phyloP scores from a whole-genome alignment of 2,329 filamentous ascomycete species.

The Epichloe glyceriae region DNA sequence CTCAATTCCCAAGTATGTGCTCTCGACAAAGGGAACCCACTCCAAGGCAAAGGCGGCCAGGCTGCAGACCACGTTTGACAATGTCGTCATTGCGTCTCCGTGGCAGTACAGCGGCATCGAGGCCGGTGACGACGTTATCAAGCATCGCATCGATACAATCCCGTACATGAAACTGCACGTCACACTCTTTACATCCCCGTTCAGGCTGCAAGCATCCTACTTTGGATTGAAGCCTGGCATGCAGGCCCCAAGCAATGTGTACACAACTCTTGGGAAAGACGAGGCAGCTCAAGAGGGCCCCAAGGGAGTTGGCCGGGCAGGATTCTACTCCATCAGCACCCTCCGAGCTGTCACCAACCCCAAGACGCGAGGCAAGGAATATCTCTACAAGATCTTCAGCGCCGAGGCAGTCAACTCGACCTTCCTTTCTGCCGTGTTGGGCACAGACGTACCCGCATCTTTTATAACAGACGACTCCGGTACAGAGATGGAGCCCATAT shows the following conservation, averaged over 20 bases:
- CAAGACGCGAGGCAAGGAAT: conserved; percentile 37
- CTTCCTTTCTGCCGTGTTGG: conserved; percentile 41
- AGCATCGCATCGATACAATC: conserved; percentile 59
- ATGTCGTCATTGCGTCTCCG: conserved; percentile 71
- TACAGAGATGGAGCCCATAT: conserved; percentile 37
- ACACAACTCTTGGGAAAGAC: conserved; percentile 63
- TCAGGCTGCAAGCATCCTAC: conserved; percentile 54
- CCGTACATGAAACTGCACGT: conserved; percentile 81
- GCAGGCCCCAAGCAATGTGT: conserved; percentile 56
- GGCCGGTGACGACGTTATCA: conserved; percentile 51
- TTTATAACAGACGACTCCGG: conserved; percentile 22
- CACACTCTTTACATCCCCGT: conserved; percentile 72
- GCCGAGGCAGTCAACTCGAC: conserved; percentile 36
- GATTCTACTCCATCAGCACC: conserved; percentile 78
- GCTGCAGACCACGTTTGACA: conserved; percentile 52
- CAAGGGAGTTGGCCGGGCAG: conserved; percentile 54
- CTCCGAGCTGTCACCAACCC: conserved; percentile 53
- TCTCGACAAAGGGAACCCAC: conserved; percentile 24
- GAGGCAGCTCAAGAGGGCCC: conserved; percentile 37
- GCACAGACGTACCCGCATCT: conserved; percentile 30
- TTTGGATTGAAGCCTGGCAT: conserved; percentile 53
- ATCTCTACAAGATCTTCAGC: conserved; percentile 54
- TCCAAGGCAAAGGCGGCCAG: conserved; percentile 17
- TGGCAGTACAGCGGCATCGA: conserved; percentile 67
- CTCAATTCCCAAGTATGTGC: conserved; percentile 31